These are phyloP conservation scores for Carex parvula DNA, from an alignment of 176 grass and related monocot genomes.

Conservation along the genomic window DNA sequence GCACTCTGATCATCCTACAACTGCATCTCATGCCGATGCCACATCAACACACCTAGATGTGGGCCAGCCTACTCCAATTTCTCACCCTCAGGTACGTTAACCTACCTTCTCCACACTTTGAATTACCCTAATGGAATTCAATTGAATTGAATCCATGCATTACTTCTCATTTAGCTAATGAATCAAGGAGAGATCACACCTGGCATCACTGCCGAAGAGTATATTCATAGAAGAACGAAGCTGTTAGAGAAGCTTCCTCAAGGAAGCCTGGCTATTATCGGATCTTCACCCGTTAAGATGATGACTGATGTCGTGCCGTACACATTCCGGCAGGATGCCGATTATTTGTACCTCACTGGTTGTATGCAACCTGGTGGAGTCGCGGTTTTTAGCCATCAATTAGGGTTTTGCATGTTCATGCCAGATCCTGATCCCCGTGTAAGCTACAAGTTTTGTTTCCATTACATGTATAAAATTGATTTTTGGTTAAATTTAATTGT, in stretches of 20 bases:
- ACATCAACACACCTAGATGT: conserved; percentile 35
- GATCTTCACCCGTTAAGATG: conserved; percentile 80
- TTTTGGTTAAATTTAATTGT: too few species aligned
- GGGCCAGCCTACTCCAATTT: conserved; percentile 65
- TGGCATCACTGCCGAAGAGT: conserved; percentile 64
- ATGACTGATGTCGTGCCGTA: conserved; percentile 97
- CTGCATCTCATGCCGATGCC: conserved; percentile 17
- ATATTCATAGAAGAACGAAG: conserved; percentile 61
- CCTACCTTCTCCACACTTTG: neutral
- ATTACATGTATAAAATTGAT: neutral
- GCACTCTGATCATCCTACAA: conserved; percentile 16
- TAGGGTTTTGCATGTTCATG: conserved; percentile 89
- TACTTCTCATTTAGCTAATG: conserved; percentile 48
- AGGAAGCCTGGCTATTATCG: conserved; percentile 80
- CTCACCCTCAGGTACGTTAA: conserved; percentile 64
- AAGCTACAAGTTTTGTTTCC: conserved; percentile 22
- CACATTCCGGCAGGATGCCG: conserved; percentile 76
- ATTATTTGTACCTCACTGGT: conserved; percentile 87
- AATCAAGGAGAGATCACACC: conserved; percentile 75
- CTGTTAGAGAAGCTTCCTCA: conserved; percentile 66
- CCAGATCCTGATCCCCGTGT: conserved; percentile 70
- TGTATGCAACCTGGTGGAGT: conserved; percentile 74
- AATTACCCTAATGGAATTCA: too few species aligned
- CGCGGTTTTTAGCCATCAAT: conserved; percentile 64
- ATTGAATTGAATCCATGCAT: too few species aligned